phyloP scores from a whole-genome alignment of 257 asterid genomes.

The Solanum bulbocastanum region DNA sequence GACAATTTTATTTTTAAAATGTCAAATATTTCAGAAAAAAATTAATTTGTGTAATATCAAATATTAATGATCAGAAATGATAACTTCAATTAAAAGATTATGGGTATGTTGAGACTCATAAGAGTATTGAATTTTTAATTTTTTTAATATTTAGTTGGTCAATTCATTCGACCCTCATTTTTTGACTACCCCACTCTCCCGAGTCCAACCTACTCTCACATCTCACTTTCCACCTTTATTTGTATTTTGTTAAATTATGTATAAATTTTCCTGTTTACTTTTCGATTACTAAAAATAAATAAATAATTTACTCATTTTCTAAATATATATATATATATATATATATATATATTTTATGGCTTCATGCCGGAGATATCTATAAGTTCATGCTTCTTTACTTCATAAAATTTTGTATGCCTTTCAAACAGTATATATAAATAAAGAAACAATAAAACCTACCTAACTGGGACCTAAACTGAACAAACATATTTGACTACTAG shows the following conservation, averaged over 20 bases:
- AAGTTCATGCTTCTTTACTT: not conserved
- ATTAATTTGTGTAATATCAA: not conserved
- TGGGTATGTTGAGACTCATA: not conserved
- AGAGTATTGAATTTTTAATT: not conserved
- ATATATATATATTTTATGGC: no score
- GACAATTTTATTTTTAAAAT: not conserved
- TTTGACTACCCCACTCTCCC: no score
- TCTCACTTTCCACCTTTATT: no score
- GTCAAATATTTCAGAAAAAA: not conserved
- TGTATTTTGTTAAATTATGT: no score
- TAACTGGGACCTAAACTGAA: not conserved
- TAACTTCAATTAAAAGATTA: not conserved
- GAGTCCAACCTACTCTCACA: no score
- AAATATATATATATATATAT: no score
- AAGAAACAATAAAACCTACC: not conserved
- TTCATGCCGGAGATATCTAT: no score
- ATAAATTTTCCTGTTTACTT: no score
- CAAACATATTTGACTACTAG: not conserved
- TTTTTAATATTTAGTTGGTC: no score
- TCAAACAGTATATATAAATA: not conserved
- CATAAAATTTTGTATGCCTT: not conserved
- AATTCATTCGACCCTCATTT: no score
- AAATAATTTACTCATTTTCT: no score
- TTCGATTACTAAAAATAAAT: no score
- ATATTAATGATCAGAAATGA: not conserved